Evolutionary conservation across 352 stramenopile genomes (phyloP), one percentile per base, ranked within the genome.

Genomic region (Phytopythium chamaehyphon): DNA sequence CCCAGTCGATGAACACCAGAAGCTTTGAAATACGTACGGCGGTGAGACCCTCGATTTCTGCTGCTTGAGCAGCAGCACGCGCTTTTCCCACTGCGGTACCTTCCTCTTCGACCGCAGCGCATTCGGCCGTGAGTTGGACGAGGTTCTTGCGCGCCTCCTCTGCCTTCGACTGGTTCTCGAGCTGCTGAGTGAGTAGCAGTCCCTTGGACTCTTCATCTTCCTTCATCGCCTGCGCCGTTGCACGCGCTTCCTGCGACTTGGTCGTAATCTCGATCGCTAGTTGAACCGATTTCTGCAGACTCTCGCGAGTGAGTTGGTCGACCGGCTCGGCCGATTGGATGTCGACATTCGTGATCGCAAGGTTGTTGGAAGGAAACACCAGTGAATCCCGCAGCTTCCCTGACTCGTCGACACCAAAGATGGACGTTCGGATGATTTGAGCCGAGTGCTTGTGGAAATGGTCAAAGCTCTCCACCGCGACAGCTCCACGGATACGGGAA

Each of bases 181-280:
- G 64, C 47, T 90, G 78, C 51, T 92, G 81, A 3, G 73, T 87
- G 19, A 89, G 62, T 28, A 92, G 45, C 37, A 79, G 53, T 0
- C 81, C 81, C 40, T 92, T 92, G 21, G 81, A 74, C 38, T 88
- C 81, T 43, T 92, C 81, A 8, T 92, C 81, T 40, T 92, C 81
- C 55, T 87, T 88, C 78, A 87, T 84, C 3, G 81, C 81, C 24
- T 85, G 72, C 23, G 78, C 82, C 54, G 88, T 90, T 54, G 81
- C 81, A 5, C 78, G 76, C 10, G 81, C 81, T 48, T 92, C 81
- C 43, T 92, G 81, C 1, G 78, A 90, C 47, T 92, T 88, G 40
- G 81, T 92, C 35, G 81, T 92, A 69, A 92, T 92, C 52, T 90
- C 78, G 40, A 92, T 92, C 22, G 81, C 81, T n/a, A 92, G 51